These are phyloP conservation scores for Phascolomyces articulosus DNA, from an alignment of 371 early-diverging fungal genomes.

Conservation along the genomic window DNA sequence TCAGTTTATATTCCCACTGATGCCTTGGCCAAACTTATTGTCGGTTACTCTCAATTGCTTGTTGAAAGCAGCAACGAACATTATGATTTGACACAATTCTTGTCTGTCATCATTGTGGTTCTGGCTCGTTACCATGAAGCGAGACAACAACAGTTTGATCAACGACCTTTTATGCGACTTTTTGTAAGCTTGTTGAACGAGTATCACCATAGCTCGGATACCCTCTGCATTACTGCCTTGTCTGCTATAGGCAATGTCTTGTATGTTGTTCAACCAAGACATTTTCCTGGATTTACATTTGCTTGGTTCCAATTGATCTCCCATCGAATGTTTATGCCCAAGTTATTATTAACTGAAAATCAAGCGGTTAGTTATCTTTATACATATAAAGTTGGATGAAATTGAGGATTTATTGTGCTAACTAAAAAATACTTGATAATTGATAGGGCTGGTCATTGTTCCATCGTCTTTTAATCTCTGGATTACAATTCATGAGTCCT, in stretches of 20 bases:
- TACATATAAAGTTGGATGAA: too few species aligned
- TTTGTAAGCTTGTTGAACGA: constrained; percentile 86
- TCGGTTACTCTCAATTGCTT: constrained; percentile 52
- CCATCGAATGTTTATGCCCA: constrained; percentile 92
- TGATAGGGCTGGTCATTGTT: constrained; percentile 86
- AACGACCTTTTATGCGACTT: constrained; percentile 90
- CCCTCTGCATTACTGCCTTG: constrained; percentile 73
- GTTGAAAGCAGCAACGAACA: constrained; percentile 2
- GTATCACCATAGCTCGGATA: constrained; percentile 72
- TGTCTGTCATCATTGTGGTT: constrained; percentile 85
- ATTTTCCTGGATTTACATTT: constrained; percentile 94
- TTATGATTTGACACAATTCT: constrained; percentile 68
- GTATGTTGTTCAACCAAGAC: constrained; percentile 28
- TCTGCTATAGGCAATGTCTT: constrained; percentile 81
- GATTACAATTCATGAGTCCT: constrained; percentile 88
- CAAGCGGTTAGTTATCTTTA: constrained; percentile 64
- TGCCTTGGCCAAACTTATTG: constrained; percentile 82
- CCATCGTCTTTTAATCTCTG: constrained; percentile 77
- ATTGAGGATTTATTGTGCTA: too few species aligned
- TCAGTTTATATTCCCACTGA: constrained; percentile 59
- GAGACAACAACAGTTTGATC: constrained; percentile 81
- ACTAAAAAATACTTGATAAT: not conserved
- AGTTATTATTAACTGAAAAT: constrained; percentile 74
- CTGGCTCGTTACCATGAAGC: constrained; percentile 86
- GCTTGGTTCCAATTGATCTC: constrained; percentile 96